Evolutionary conservation across 257 asterid species (phyloP).

Genomic region (Solanum dulcamara): DNA sequence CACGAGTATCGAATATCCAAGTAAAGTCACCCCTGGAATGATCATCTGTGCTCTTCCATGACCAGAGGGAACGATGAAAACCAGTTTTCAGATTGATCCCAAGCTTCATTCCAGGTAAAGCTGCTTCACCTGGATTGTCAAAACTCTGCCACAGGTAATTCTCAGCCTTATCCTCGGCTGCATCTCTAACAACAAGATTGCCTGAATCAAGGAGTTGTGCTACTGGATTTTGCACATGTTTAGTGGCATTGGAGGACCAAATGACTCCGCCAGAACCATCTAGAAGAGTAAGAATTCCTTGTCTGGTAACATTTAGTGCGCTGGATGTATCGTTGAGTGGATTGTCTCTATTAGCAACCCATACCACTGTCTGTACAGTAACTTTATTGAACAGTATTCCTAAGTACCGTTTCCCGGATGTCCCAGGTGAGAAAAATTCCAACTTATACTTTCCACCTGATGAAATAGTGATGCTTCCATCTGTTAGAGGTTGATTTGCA

Average conservation of each 20-base stretch:
- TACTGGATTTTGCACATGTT: background rate
- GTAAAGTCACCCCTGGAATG: constrained; percentile 18
- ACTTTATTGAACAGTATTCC: background rate
- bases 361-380: constrained; percentile 12
- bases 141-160: constrained; percentile 27
- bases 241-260: constrained; percentile 17
- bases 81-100: constrained; percentile 21
- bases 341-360: constrained; percentile 24
- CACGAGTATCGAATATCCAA: constrained; percentile 5
- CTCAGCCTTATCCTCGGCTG: background rate
- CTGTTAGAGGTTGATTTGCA: background rate
- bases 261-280: constrained; percentile 1
- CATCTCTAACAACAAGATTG: background rate
- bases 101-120: constrained; percentile 31
- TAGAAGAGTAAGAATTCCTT: constrained; percentile 6
- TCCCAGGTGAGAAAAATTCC: constrained; percentile 10
- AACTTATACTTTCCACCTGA: constrained; percentile 14
- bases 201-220: background rate
- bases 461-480: constrained; percentile 21
- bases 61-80: background rate
- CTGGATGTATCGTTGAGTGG: constrained; percentile 17
- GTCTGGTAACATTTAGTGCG: constrained; percentile 1
- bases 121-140: background rate
- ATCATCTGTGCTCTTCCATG: constrained; percentile 22
- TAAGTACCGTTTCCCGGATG: background rate